Evolutionary conservation across 352 stramenopile genomes (phyloP).

Genomic region (Saprolegnia parasitica): DNA sequence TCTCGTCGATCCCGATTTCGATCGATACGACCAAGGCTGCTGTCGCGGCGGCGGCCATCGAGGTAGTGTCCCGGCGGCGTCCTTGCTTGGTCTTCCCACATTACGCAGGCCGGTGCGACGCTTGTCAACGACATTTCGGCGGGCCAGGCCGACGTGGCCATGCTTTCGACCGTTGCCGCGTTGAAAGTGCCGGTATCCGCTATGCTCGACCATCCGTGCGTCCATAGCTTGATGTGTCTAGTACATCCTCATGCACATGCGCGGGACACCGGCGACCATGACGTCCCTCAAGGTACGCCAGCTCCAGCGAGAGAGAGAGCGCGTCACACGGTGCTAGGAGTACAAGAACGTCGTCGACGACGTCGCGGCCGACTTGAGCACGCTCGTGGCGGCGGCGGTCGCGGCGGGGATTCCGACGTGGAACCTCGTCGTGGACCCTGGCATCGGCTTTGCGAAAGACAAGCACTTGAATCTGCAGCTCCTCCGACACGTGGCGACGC

Average conservation of each 20-base stretch:
- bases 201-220: not conserved
- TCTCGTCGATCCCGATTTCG: slow-evolving; percentile 84
- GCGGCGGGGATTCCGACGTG: slow-evolving; percentile 86
- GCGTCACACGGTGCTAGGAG: slow-evolving; percentile 38
- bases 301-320: not conserved
- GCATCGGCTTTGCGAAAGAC: slow-evolving; percentile 98
- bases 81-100: not conserved
- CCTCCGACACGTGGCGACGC: slow-evolving; percentile 63
- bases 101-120: slow-evolving; percentile 81
- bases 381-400: slow-evolving; percentile 72
- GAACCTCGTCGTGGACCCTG: slow-evolving; percentile 95
- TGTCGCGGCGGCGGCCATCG: slow-evolving; percentile 87
- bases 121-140: slow-evolving; percentile 98
- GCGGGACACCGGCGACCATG: slow-evolving; percentile 96
- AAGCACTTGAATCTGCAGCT: slow-evolving; percentile 88
- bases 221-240: slow-evolving; percentile 36
- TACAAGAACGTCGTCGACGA: slow-evolving; percentile 90
- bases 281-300: slow-evolving; percentile 56
- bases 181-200: slow-evolving; percentile 69
- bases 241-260: slow-evolving; percentile 97
- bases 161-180: slow-evolving; percentile 86
- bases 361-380: slow-evolving; percentile 73
- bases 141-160: slow-evolving; percentile 86
- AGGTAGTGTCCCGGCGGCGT: slow-evolving; percentile 18
- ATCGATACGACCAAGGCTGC: slow-evolving; percentile 95